Base-by-base conservation (phyloP, 2,329 filamentous ascomycete species). In the Calcarisporium arbuscula region DNA sequence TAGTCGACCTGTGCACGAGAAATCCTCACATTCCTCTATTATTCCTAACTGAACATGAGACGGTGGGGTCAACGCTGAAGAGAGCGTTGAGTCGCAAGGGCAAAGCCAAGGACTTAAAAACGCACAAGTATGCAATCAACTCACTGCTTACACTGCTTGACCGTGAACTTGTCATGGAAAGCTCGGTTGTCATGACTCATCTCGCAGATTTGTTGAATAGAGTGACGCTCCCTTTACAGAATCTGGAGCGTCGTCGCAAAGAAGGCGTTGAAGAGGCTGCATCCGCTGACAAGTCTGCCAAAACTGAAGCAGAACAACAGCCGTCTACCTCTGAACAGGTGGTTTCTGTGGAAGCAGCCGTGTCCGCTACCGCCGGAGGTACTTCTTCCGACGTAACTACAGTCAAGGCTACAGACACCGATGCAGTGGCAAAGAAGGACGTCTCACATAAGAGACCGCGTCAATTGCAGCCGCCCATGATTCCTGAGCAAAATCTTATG, bases 131-230 rank as follows among this genome's bases (percentile, higher is more conserved):
- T 55, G 88, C 94, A 8, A 75, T 98, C 55, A 98, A 98, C 56
- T 88, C 89, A 11, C 67, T 98, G 19, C 71, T 98, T 30, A 82
- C 80, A 41, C 72, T 98, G 5, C 72, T 98, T 16, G 92, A 96
- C 54, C 84, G 92, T n/a, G 85, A 88, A 45, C 70, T 96, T 41
- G 89, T 98, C 44, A 94, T 95, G 64, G 92, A 98, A 61, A 98
- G 88, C 61, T 89, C 90, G n/a, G 74, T 81, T 6, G 90, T 95
- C 37, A 96, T 98, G 89, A 90, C 95, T 49, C 82, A 88, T 43
- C 72, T 98, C 18, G 92, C 92, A 3, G 80, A 82, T 44, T 67
- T 98, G 19, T 72, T 98, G 18, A 90, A 87, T 56, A 82, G 84
- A 45, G 87, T 96, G 36, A 98, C 92, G 0, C 72, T 83, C 37